Conservation (phyloP, 306 rosid genomes). For the Senna siamea region DNA sequence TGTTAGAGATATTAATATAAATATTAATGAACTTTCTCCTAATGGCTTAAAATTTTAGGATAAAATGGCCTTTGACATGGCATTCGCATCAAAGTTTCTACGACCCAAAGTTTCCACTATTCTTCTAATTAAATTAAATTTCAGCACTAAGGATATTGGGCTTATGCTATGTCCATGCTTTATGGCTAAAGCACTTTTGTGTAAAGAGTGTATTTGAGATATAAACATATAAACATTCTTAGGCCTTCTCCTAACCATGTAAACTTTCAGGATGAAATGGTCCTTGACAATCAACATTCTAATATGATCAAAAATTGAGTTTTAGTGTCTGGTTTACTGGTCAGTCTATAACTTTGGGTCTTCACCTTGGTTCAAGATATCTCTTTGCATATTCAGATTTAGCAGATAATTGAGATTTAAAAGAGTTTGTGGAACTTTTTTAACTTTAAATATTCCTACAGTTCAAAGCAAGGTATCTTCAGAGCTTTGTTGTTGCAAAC, state of each 20-base stretch:
- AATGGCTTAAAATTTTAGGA: background rate
- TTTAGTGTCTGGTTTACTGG: background rate
- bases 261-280: background rate
- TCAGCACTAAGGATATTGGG: background rate
- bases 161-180: background rate
- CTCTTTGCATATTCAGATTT: constrained; percentile 11
- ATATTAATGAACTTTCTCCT: background rate
- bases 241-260: background rate
- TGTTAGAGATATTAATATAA: background rate
- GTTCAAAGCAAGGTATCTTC: background rate
- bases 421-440: background rate
- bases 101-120: background rate
- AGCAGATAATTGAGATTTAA: background rate
- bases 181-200: background rate
- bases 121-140: background rate
- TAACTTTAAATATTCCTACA: constrained; percentile 18
- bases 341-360: constrained; percentile 13
- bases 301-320: background rate
- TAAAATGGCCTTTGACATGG: background rate
- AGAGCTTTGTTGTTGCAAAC: background rate
- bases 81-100: background rate
- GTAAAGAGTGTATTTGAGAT: background rate
- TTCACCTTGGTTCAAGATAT: constrained; percentile 1
- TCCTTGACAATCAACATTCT: background rate
- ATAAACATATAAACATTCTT: background rate